phyloP scores from a whole-genome alignment of 768 basidiomycete genomes.

The Trametes sanguinea region DNA sequence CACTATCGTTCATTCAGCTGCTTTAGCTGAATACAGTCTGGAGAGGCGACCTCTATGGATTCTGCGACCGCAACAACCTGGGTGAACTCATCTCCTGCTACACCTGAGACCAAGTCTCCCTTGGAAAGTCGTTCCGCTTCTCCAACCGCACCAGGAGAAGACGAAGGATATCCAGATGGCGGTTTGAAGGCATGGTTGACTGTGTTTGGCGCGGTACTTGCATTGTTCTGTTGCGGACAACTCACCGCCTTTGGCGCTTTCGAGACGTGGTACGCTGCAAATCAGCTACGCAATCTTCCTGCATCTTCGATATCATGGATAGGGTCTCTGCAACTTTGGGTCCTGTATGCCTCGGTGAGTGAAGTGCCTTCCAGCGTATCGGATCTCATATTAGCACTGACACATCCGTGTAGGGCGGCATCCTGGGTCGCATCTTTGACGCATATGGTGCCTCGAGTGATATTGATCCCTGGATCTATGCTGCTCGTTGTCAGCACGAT shows the following conservation, averaged over 20 bases:
- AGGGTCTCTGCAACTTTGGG: constrained; percentile 66
- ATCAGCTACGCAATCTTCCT: constrained; percentile 7
- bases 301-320: constrained; percentile 41
- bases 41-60: neutral
- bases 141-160: neutral
- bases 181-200: constrained; percentile 44
- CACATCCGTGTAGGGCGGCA: constrained; percentile 50
- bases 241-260: constrained; percentile 20
- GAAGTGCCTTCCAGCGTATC: neutral
- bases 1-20: neutral
- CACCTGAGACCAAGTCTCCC: neutral
- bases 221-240: constrained; percentile 51
- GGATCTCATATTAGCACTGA: neutral
- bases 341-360: constrained; percentile 69
- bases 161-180: constrained; percentile 30
- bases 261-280: constrained; percentile 20
- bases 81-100: neutral
- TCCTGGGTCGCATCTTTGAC: constrained; percentile 63
- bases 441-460: constrained; percentile 54
- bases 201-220: constrained; percentile 62
- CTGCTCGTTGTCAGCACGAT: constrained; percentile 54
- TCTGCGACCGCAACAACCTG: neutral
- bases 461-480: constrained; percentile 55
- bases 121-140: constrained; percentile 1
- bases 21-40: neutral